phyloP scores from a whole-genome alignment of 2,329 filamentous ascomycete species.

The Pseudopyrenochaeta lycopersici region DNA sequence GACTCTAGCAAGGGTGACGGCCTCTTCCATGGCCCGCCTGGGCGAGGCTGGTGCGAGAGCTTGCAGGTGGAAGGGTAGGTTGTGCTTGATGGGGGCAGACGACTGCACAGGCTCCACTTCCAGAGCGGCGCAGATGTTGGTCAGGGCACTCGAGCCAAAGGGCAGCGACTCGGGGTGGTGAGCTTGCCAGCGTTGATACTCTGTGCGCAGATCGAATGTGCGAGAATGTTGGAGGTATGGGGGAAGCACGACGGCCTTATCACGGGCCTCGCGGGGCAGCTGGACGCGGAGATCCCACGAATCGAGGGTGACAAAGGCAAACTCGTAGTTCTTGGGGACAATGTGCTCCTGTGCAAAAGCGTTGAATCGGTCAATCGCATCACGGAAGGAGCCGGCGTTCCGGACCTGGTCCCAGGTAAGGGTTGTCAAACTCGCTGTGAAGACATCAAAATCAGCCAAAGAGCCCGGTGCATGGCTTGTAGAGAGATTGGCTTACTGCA shows the following conservation, averaged over 20 bases:
- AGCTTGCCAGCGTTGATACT: conserved; percentile 98
- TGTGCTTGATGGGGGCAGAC: conserved; percentile 98
- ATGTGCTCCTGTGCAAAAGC: conserved; percentile 92
- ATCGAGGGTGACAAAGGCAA: conserved; percentile 97
- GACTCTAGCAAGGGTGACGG: conserved; percentile 90
- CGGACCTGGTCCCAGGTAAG: conserved; percentile 99
- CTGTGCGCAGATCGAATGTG: conserved; percentile 94
- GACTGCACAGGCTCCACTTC: conserved; percentile 98
- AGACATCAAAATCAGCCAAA: conserved; percentile 39
- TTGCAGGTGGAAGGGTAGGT: conserved; percentile 96
- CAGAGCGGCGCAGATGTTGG: conserved; percentile 97
- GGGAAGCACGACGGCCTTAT: conserved; percentile 96
- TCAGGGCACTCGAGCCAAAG: conserved; percentile 92
- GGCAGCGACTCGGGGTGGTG: conserved; percentile 97
- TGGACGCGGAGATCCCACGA: conserved; percentile 98
- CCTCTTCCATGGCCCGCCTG: conserved; percentile 96
- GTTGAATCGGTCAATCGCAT: conserved; percentile 95
- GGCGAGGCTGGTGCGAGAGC: conserved; percentile 94
- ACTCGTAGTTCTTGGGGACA: conserved; percentile 89
- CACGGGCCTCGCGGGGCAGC: conserved; percentile 94
- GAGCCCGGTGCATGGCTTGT: conserved; percentile 4
- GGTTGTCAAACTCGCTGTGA: conserved; percentile 89
- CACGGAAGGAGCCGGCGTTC: conserved; percentile 95
- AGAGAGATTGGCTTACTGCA: conserved; percentile 79
- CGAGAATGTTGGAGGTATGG: conserved; percentile 97